Base-by-base conservation (phyloP, 106 monocot species). In the Ottelia alismoides region DNA sequence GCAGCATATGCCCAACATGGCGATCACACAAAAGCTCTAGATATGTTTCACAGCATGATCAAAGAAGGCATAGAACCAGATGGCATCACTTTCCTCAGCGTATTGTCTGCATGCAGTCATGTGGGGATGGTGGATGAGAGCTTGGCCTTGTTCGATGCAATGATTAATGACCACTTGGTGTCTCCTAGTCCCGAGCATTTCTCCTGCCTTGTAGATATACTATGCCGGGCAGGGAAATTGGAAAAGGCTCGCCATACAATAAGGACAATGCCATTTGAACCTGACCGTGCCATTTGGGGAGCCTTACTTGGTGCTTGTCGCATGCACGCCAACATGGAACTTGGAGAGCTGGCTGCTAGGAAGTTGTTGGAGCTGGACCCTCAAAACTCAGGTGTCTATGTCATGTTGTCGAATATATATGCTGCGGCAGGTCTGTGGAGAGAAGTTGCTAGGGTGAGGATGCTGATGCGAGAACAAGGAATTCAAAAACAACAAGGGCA, bases 1-100 rank as follows among this genome's bases (percentile, higher is more conserved):
- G 72, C 77, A n/a, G 74, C 83, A 60, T 84, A 60, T 71, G 70
- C 88, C 45, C 84, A 84, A 27, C 93, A 93, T 62, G 93, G 93
- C 20, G 48, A 54, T 50, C 76, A 76, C 50, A 29, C 65, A 19
- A 81, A 84, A 72, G 72, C 75, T 45, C 26, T 81, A 2, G 26
- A 54, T 59, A 62, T 78, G 19, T 80, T 88, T 25, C 26, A 63
- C 11, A 70, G 84, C 20, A 74, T 93, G 80, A 65, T 75, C 62
- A 61, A 47, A 53, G 59, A 58, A 27, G 65, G 76, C 6, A 45
- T 78, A 2, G 52, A 16, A 12, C 93, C 93, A 51, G 65, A 84
- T 69, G 74, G 61, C 19, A 62, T 88, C 23, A 84, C 93, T 43
- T 93, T 93, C 68, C 77, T 93, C 2, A 70, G 77, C 44, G 23